phyloP scores from a whole-genome alignment of 345 rosid genomes.

The Citrus trifoliata region DNA sequence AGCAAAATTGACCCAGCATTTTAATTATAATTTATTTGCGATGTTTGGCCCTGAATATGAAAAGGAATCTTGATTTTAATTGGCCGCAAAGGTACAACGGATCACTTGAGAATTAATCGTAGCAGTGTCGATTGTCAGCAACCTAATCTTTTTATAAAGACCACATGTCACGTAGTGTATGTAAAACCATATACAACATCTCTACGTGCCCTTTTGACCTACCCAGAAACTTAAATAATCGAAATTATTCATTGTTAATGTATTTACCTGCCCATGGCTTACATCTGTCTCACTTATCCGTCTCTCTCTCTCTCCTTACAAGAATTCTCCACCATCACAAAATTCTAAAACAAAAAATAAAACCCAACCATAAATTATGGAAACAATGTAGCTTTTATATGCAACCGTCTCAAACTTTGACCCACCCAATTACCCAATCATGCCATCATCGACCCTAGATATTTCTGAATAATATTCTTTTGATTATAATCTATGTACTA shows the following conservation, averaged over 20 bases:
- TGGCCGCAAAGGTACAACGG: background rate
- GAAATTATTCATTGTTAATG: background rate
- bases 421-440: constrained; percentile 5
- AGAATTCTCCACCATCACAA: constrained; percentile 35
- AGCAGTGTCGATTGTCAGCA: background rate
- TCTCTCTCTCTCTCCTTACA: background rate
- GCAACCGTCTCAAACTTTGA: constrained; percentile 7
- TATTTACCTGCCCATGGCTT: background rate
- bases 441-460: background rate
- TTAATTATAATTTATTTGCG: background rate
- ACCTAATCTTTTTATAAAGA: background rate
- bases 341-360: constrained; percentile 9
- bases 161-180: constrained; percentile 2
- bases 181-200: background rate
- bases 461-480: background rate
- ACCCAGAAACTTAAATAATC: constrained; percentile 15
- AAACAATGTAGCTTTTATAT: constrained; percentile 17
- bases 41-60: background rate
- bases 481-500: background rate
- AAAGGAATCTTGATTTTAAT: background rate
- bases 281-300: background rate
- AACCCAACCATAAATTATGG: background rate
- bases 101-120: no score
- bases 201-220: constrained; percentile 34
- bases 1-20: constrained; percentile 2